A percentile compares a stretch with the other conserved stretches of the same genome.
Conservation (phyloP, 1,284 basidiomycete species). For the Puccinia novopanici region DNA sequence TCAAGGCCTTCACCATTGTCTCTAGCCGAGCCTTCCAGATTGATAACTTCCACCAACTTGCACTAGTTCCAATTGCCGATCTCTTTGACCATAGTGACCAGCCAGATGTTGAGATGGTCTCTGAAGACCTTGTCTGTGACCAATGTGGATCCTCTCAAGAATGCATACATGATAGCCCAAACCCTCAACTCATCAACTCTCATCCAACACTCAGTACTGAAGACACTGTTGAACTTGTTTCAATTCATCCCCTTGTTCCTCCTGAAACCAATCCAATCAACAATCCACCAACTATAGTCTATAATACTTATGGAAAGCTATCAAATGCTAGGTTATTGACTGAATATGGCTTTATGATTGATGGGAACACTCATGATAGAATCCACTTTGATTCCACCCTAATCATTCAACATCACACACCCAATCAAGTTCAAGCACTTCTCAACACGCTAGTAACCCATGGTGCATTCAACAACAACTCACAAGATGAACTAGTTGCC, state of each 20-base stretch:
- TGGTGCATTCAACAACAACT: background rate
- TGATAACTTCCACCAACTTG: conserved; percentile 43
- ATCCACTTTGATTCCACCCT: conserved; percentile 24
- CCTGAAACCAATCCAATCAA: background rate
- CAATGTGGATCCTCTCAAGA: conserved; percentile 35
- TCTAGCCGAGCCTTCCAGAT: conserved; percentile 42
- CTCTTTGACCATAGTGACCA: conserved; percentile 48
- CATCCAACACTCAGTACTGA: background rate
- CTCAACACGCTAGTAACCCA: background rate
- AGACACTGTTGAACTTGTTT: background rate
- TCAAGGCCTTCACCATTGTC: conserved; percentile 34
- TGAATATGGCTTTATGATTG: conserved; percentile 47
- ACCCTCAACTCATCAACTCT: background rate
- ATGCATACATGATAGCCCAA: conserved; percentile 27
- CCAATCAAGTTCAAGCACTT: background rate
- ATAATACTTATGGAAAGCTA: conserved; percentile 47
- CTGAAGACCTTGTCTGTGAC: conserved; percentile 30
- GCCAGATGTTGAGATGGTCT: conserved; percentile 31
- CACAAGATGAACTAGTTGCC: background rate
- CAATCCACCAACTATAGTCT: conserved; percentile 4
- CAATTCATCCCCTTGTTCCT: background rate
- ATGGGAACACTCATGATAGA: conserved; percentile 29
- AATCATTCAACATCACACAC: background rate
- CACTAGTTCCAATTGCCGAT: conserved; percentile 43
- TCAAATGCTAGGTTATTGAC: conserved; percentile 35